phyloP scores from a whole-genome alignment of 805 yeast species.

The Millerozyma acaciae region DNA sequence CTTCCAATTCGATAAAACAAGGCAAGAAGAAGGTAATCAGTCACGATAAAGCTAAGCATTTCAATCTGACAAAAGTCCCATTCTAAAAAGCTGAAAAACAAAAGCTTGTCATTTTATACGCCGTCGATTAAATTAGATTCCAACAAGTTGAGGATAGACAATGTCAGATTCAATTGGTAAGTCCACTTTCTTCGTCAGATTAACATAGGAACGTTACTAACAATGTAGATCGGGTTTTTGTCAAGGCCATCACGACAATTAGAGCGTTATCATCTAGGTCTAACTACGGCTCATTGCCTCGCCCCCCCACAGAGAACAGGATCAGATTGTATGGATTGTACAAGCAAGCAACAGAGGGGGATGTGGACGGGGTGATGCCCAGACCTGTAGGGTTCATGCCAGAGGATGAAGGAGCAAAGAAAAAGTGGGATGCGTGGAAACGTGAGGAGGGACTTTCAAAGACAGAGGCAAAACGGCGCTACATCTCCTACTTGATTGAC shows the following conservation, averaged over 20 bases:
- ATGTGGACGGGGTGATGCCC: slow-evolving; percentile 64
- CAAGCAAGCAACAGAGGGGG: slow-evolving; percentile 88
- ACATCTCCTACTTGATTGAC: slow-evolving; percentile 63
- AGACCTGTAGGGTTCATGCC: slow-evolving; percentile 58
- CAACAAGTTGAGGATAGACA: no score
- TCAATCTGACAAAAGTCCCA: no score
- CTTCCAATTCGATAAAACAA: no score
- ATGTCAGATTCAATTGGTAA: slow-evolving; percentile 52
- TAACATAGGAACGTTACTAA: slow-evolving; percentile 1
- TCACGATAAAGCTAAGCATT: no score
- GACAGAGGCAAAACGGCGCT: slow-evolving; percentile 70
- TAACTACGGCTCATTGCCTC: slow-evolving; percentile 59
- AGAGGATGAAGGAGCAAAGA: slow-evolving; percentile 64
- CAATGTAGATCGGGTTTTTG: slow-evolving; percentile 65
- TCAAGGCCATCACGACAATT: slow-evolving; percentile 77
- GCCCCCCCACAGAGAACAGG: slow-evolving; percentile 72
- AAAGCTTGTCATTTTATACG: no score
- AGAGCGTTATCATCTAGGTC: slow-evolving; percentile 64
- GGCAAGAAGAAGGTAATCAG: no score
- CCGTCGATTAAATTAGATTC: no score
- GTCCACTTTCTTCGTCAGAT: slow-evolving; percentile 10
- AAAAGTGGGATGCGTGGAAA: slow-evolving; percentile 87
- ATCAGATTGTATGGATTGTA: slow-evolving; percentile 74
- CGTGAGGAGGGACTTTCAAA: slow-evolving; percentile 61
- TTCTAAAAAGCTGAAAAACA: no score